phyloP scores from a whole-genome alignment of 202 grass and related monocot species.

The Dendrocalamus latiflorus region DNA sequence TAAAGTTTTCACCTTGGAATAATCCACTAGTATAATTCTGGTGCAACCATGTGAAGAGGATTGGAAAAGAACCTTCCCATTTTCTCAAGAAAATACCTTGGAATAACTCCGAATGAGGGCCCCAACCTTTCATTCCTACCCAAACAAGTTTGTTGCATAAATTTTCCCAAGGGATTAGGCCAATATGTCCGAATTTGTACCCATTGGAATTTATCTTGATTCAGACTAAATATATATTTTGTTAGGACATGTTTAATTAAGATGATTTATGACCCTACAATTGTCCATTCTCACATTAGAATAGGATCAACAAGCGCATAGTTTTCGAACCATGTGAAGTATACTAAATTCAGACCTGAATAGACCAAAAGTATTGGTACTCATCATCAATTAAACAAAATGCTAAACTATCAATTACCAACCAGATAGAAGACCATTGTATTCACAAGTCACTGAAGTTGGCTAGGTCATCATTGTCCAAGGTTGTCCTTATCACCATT shows the following conservation, averaged over 20 bases:
- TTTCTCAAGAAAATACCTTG: neutral
- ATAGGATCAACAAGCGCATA: neutral
- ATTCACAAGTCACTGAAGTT: neutral
- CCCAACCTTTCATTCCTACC: neutral
- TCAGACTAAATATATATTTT: neutral
- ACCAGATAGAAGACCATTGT: neutral
- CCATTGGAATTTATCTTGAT: neutral
- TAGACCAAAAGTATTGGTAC: neutral
- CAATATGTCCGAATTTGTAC: neutral
- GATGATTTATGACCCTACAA: neutral
- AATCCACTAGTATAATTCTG: neutral
- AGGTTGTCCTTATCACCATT: neutral
- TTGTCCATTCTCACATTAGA: neutral
- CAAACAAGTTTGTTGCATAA: neutral
- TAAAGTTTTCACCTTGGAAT: neutral
- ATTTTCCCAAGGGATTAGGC: neutral
- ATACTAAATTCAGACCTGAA: neutral
- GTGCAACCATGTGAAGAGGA: neutral
- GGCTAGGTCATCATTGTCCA: neutral
- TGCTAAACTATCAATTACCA: neutral
- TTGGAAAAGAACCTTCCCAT: neutral
- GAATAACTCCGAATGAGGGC: neutral
- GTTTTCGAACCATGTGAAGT: neutral
- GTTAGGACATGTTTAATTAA: neutral
- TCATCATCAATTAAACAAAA: neutral